Evolutionary conservation across 176 grass and related monocot genomes (phyloP), one percentile per base, ranked within the genome.

Genomic region (Oryza glaberrima): DNA sequence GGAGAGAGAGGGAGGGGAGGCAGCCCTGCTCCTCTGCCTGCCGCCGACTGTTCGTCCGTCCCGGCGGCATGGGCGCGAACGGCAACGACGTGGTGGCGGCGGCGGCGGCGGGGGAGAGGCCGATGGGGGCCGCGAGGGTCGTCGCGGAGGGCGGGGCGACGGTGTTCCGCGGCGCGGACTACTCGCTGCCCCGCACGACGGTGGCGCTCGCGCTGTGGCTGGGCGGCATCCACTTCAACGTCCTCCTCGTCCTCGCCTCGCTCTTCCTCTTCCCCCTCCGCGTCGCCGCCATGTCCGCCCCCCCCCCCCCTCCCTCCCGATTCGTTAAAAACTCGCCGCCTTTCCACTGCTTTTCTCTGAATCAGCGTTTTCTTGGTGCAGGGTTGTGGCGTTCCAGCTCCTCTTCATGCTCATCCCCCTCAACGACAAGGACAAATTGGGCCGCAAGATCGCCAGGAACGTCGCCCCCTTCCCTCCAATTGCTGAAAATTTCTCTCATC

Each of bases 241-340:
- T 88, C 68, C 19, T 85, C 47, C 85, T 98, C 54, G 83, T 93
- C 67, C 89, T 98, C 23, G 77, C 86, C 51, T 88, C 86, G 23
- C 93, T 98, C 85, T 90, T 98, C 82, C 32, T 94, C 77, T 47
- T 98, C 84, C 93, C 95, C 61, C n/a, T 30, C 83, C 95, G 87
- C 87, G 30, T 88, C 72, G 87, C 92, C 26, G 85, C 91, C 43
- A 67, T 91, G 95, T 98, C 22, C 75, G 90, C 84, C 7, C 43
- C 30, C 36, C 43, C 30, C 36, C 36, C 7, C 36, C 35, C 35
- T 26, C 35, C 5, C 56, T 16, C 49, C 9, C 11, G 43, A 65
- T 71, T 84, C 25, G 41, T 84, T 45, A 9, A 23, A 23, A 43
- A 49, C 5, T 45, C 15, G 0, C 15, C 4, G 12, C 10, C 7